Conservation (phyloP, 768 basidiomycete genomes). For the Lyophyllum semitale region DNA sequence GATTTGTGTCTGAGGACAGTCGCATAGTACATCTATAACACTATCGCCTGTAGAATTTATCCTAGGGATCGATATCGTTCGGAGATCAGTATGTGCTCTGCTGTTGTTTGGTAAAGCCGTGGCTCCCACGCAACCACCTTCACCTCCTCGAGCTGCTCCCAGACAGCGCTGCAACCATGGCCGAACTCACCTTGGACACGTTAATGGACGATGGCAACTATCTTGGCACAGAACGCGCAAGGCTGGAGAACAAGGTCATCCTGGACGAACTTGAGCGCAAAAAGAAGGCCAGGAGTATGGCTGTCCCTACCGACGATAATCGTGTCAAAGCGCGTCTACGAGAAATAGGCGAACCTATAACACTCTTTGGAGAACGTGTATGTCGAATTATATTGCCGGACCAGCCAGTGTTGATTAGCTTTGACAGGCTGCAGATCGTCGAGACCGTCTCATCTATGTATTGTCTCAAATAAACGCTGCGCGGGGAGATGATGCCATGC, state of each 20-base stretch:
- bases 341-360: conserved; percentile 96
- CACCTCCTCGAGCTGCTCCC: not conserved
- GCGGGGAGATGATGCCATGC: conserved; percentile 78
- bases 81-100: too few relatives aligned
- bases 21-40: too few relatives aligned
- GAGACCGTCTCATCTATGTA: conserved; percentile 94
- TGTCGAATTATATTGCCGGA: conserved; percentile 33
- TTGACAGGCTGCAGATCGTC: conserved; percentile 85
- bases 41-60: too few relatives aligned
- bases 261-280: conserved; percentile 97
- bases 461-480: conserved; percentile 92
- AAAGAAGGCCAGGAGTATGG: conserved; percentile 90
- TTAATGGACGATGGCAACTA: conserved; percentile 81
- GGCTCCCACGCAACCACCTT: not conserved
- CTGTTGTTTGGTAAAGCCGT: not conserved
- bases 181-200: conserved; percentile 76
- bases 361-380: conserved; percentile 95
- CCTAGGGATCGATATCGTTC: too few relatives aligned
- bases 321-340: conserved; percentile 87
- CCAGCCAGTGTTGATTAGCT: conserved; percentile 12
- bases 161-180: conserved; percentile 42
- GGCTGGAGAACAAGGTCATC: conserved; percentile 81
- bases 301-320: conserved; percentile 96
- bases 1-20: too few relatives aligned
- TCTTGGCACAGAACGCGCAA: conserved; percentile 71